A percentile compares a stretch with the other conserved stretches of the same genome.
These are phyloP conservation scores for Gastrolobium villosum DNA, from an alignment of 306 rosid genomes.

Conservation along the genomic window DNA sequence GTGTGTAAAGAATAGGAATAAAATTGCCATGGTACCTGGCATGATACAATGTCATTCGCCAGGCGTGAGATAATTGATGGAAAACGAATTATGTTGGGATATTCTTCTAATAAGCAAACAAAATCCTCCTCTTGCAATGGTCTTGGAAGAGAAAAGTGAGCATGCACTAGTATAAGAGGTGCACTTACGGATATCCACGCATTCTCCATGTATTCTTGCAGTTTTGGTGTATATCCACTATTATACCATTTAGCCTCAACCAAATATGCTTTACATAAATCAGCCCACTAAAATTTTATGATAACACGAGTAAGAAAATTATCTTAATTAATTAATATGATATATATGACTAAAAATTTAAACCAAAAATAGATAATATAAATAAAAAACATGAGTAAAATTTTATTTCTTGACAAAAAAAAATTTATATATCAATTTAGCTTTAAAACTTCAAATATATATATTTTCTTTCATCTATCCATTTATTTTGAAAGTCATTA, in stretches of 20 bases:
- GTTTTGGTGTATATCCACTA: conserved; percentile 23
- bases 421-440: too few relatives aligned
- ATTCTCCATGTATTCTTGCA: conserved; percentile 34
- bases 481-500: too few relatives aligned
- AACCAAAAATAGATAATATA: neutral
- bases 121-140: neutral
- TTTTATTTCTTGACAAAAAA: too few relatives aligned
- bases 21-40: neutral
- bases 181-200: neutral
- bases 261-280: conserved; percentile 9
- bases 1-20: neutral
- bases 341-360: neutral
- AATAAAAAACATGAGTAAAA: too few relatives aligned
- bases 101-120: conserved; percentile 5
- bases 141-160: neutral
- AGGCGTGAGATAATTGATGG: conserved; percentile 11
- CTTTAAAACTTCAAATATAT: too few relatives aligned
- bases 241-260: conserved; percentile 43
- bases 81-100: neutral
- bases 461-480: too few relatives aligned
- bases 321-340: neutral
- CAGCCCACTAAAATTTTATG: conserved; percentile 13
- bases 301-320: neutral
- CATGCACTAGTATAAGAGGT: neutral
- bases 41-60: conserved; percentile 22